Evolutionary conservation across 805 yeast species (phyloP).

Genomic region (Lachancea sp.): DNA sequence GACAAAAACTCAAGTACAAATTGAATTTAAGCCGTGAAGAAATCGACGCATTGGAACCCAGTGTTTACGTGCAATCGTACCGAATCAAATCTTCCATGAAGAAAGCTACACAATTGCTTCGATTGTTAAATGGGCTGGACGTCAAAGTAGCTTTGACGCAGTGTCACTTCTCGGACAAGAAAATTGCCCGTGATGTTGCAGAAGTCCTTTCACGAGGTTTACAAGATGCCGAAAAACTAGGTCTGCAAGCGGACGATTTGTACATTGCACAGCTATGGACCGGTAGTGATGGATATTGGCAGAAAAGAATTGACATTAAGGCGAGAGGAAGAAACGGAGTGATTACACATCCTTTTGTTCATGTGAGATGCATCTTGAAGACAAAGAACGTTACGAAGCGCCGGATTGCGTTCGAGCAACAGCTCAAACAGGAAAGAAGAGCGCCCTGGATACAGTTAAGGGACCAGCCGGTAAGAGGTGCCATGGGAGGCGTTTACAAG

Average conservation of each 20-base stretch:
- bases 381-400: conserved; percentile 51
- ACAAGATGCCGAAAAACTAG: conserved; percentile 56
- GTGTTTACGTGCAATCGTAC: conserved; percentile 72
- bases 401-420: conserved; percentile 55
- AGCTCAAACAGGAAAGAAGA: conserved; percentile 39
- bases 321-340: conserved; percentile 89
- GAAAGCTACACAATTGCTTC: conserved; percentile 72
- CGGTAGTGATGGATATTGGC: conserved; percentile 79
- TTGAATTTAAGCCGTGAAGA: conserved; percentile 57
- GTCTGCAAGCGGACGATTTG: conserved; percentile 52
- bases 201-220: conserved; percentile 68
- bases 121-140: conserved; percentile 67
- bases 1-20: conserved; percentile 43
- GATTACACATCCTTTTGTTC: conserved; percentile 68
- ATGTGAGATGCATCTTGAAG: conserved; percentile 71
- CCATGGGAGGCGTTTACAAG: conserved; percentile 46
- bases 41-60: conserved; percentile 77
- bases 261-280: conserved; percentile 82
- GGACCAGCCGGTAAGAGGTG: conserved; percentile 43
- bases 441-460: conserved; percentile 49
- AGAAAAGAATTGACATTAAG: conserved; percentile 67
- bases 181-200: conserved; percentile 72
- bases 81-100: conserved; percentile 84
- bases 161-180: conserved; percentile 79
- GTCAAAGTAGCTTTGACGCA: conserved; percentile 82